Evolutionary conservation across 2,329 filamentous ascomycete genomes (phyloP).

Genomic region (Calonectria hawksworthii): DNA sequence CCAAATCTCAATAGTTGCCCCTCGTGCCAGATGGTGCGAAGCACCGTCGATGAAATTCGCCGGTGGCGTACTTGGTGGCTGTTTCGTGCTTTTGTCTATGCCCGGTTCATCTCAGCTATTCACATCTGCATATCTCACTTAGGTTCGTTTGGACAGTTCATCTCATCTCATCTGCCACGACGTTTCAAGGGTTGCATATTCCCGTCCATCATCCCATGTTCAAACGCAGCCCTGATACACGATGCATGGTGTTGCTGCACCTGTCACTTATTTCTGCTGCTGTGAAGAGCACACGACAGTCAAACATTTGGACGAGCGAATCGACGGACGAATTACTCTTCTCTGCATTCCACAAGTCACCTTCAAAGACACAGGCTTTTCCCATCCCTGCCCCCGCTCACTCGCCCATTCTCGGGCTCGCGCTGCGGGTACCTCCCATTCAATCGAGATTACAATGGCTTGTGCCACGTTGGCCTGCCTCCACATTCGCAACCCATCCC

Average conservation of each 20-base stretch:
- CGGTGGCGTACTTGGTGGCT: slow-evolving; percentile 5
- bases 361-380: neutral
- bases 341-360: neutral
- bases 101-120: neutral
- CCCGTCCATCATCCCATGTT: slow-evolving; percentile 10
- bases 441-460: slow-evolving; percentile 39
- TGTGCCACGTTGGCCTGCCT: slow-evolving; percentile 34
- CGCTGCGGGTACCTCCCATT: slow-evolving; percentile 8
- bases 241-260: neutral
- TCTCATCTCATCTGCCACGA: slow-evolving; percentile 6
- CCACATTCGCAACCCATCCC: slow-evolving; percentile 20
- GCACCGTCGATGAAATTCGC: neutral
- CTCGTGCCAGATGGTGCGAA: neutral
- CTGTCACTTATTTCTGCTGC: neutral
- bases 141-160: neutral
- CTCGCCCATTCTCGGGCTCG: neutral
- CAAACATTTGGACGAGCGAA: neutral
- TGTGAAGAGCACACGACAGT: neutral
- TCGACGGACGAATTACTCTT: neutral
- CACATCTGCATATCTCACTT: neutral
- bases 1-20: neutral
- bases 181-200: slow-evolving; percentile 19
- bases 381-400: neutral
- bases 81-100: neutral
- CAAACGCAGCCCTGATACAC: neutral